These are phyloP conservation scores for Peronosclerospora sorghi DNA, from an alignment of 352 stramenopile species.

Conservation along the genomic window DNA sequence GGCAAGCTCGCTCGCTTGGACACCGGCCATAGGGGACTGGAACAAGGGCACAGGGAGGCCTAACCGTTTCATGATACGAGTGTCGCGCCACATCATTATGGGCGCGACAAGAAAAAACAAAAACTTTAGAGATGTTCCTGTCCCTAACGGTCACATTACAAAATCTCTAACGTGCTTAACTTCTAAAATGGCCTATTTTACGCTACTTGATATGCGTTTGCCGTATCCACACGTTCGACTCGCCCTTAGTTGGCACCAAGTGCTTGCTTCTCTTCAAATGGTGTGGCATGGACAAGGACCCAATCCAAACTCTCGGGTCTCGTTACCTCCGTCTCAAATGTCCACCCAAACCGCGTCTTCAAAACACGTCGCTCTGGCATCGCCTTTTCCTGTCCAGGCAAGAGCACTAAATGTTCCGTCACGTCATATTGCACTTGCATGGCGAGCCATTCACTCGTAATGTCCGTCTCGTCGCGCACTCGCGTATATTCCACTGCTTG, in stretches of 20 bases:
- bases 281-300: slow-evolving; percentile 25
- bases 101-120: not conserved
- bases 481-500: slow-evolving; percentile 36
- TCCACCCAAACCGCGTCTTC: slow-evolving; percentile 43
- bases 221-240: too few relatives aligned
- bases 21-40: slow-evolving; percentile 44
- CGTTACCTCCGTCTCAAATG: slow-evolving; percentile 45
- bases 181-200: too few relatives aligned
- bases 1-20: slow-evolving; percentile 23
- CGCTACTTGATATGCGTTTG: too few relatives aligned
- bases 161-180: too few relatives aligned
- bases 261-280: slow-evolving; percentile 24
- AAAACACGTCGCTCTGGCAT: slow-evolving; percentile 37
- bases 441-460: slow-evolving; percentile 32
- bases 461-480: slow-evolving; percentile 7
- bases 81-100: slow-evolving; percentile 18
- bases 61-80: slow-evolving; percentile 13
- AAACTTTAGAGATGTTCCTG: too few relatives aligned
- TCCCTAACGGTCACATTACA: too few relatives aligned
- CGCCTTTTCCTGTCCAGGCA: slow-evolving; percentile 3
- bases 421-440: slow-evolving; percentile 37
- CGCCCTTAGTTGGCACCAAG: not conserved
- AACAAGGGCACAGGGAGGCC: slow-evolving; percentile 21
- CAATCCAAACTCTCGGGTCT: slow-evolving; percentile 26
- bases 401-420: slow-evolving; percentile 31